These are phyloP conservation scores for Gossypium laxum DNA, from an alignment of 441 rosid species.

Conservation along the genomic window DNA sequence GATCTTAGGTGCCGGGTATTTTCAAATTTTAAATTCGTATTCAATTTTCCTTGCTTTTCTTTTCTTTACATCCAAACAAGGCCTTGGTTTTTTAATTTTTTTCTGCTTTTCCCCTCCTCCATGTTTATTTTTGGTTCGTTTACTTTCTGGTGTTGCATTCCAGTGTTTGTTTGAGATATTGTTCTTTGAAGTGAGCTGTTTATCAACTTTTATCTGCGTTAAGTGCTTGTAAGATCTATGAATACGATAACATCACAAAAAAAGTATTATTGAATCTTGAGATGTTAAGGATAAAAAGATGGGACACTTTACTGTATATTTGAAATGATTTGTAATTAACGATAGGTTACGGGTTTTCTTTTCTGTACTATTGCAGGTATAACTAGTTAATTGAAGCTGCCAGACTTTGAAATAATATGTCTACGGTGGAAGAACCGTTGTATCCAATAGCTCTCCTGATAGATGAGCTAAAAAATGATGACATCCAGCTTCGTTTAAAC, in stretches of 20 bases:
- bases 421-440: conserved; percentile 67
- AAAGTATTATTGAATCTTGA: background rate
- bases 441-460: conserved; percentile 77
- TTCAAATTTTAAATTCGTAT: background rate
- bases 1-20: background rate
- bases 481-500: conserved; percentile 71
- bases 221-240: background rate
- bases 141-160: conserved; percentile 14
- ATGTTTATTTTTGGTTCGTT: background rate
- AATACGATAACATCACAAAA: background rate
- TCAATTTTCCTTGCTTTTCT: background rate
- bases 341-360: background rate
- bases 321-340: background rate
- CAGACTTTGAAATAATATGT: conserved; percentile 27
- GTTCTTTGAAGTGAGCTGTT: conserved; percentile 1
- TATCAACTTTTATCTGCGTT: background rate
- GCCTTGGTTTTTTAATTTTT: background rate
- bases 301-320: background rate
- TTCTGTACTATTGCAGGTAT: background rate
- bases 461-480: conserved; percentile 79
- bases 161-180: conserved; percentile 21
- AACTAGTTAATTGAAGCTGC: background rate
- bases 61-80: background rate
- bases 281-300: conserved; percentile 7
- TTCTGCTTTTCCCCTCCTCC: background rate